Base-by-base conservation (phyloP, 2,329 filamentous ascomycete species). In the Alternaria solani region DNA sequence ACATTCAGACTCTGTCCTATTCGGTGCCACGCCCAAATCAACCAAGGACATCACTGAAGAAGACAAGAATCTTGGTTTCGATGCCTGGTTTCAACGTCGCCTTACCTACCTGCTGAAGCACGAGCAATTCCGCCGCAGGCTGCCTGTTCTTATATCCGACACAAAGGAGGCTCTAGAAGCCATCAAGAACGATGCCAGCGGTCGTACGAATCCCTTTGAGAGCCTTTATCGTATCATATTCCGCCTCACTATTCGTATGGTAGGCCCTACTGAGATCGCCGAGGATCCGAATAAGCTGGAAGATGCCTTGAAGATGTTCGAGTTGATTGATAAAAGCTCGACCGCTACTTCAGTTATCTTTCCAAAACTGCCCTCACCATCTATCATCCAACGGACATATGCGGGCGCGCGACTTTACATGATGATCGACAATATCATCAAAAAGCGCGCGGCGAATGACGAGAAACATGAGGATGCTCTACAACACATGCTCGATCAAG, bases 221-320 rank as follows among this genome's bases (percentile, higher is more conserved):
- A 79, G 80, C 67, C 77, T 87, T 47, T 86, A 86, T 67, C 71
- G 78, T 6, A 76, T 86, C 55, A 79, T 88, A 1, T 88, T 84
- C 71, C 80, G 83, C 67, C 78, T 88, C n/a, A 88, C 85, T 4
- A 86, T 87, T 77, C 81, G 86, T 12, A 84, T 81, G 5, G 79
- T 88, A 1, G 86, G 84, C 7, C 81, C 81, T 52, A 77, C 82
- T 32, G 86, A 88, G 42, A 81, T 88, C 26, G 85, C 85, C 14
- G 77, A 84, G 3, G 76, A 84, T 51, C 78, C 79, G 0, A 63
- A 62, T 6, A 68, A 84, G 20, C 66, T 85, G 3, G 73, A 72
- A n/a, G 73, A 79, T 38, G 81, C 80, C 2, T 75, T 87, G 14
- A 59, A 71, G 14, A 72, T 81, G 11, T 87, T 83, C 60, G 80